A percentile compares a stretch with the other conserved stretches of the same genome.
These are phyloP conservation scores for Dichotomopilus funicola DNA, from an alignment of 2,329 filamentous ascomycete species.

Conservation along the genomic window DNA sequence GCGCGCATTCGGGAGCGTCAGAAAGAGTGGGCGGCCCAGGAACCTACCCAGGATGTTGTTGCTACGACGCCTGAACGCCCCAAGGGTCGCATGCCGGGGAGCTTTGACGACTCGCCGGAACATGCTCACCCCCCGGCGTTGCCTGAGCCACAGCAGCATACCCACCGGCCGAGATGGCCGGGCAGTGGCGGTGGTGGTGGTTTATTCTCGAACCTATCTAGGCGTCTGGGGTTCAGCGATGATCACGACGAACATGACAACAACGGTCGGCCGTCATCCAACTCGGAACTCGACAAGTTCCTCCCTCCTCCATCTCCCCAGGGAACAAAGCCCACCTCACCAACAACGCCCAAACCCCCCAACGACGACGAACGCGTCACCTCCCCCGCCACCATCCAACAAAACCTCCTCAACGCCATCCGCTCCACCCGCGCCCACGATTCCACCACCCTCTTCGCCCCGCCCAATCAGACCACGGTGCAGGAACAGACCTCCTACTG, in stretches of 20 bases:
- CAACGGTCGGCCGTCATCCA: slow-evolving; percentile 26
- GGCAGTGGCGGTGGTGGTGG: slow-evolving; percentile 34
- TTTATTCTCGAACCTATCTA: slow-evolving; percentile 62
- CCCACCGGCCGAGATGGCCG: no score
- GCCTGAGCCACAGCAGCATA: slow-evolving; percentile 29
- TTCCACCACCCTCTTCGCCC: slow-evolving; percentile 64
- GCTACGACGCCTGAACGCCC: slow-evolving; percentile 34
- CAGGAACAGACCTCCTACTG: slow-evolving; percentile 83
- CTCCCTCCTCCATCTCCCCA: slow-evolving; percentile 28
- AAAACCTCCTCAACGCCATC: slow-evolving; percentile 72
- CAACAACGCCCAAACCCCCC: slow-evolving; percentile 1
- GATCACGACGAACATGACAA: slow-evolving; percentile 38
- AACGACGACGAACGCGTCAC: slow-evolving; percentile 49
- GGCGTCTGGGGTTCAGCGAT: slow-evolving; percentile 54
- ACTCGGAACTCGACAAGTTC: slow-evolving; percentile 40
- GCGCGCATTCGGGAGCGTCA: slow-evolving; percentile 55
- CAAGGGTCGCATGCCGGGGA: slow-evolving; percentile 59
- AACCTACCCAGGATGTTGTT: slow-evolving; percentile 24
- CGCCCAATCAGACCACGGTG: slow-evolving; percentile 64
- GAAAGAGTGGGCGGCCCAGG: slow-evolving; percentile 41
- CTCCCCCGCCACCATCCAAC: slow-evolving; percentile 54
- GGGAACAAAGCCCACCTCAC: slow-evolving; percentile 11
- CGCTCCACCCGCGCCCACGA: slow-evolving; percentile 71
- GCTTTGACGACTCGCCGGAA: slow-evolving; percentile 63
- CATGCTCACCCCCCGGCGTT: slow-evolving; percentile 23